Conservation (phyloP, 1,284 basidiomycete genomes). For the Somion occarium region DNA sequence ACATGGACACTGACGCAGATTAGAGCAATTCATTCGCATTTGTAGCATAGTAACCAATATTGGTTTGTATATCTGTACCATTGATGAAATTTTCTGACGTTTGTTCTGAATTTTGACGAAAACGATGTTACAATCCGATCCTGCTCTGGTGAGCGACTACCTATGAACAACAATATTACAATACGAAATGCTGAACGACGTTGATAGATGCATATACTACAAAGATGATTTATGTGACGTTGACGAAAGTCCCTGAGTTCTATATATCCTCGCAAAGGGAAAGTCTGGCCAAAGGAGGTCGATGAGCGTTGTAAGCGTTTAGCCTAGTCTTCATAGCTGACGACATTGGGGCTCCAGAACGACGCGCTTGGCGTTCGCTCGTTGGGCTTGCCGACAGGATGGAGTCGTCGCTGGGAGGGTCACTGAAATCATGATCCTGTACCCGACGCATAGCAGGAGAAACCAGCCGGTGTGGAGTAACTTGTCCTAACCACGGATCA, state of each 20-base stretch:
- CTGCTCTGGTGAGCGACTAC: not conserved
- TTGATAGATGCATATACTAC: not conserved
- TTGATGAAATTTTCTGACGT: not conserved
- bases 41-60: slow-evolving; percentile 2
- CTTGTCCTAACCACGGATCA: slow-evolving; percentile 53
- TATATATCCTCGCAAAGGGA: not conserved
- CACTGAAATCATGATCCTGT: slow-evolving; percentile 21
- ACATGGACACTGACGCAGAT: slow-evolving; percentile 25
- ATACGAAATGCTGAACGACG: not conserved
- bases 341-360: not conserved
- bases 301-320: not conserved
- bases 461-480: slow-evolving; percentile 62
- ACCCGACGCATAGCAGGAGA: slow-evolving; percentile 49
- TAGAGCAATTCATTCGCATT: not conserved
- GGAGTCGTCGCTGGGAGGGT: slow-evolving; percentile 39
- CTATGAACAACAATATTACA: not conserved
- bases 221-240: not conserved
- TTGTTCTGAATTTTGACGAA: not conserved
- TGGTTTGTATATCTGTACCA: not conserved
- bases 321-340: not conserved
- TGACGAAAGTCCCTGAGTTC: too few relatives aligned
- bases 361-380: slow-evolving; percentile 27
- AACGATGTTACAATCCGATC: too few relatives aligned
- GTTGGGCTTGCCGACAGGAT: slow-evolving; percentile 38
- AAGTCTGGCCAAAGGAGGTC: not conserved